Base-by-base conservation (phyloP, 495 filamentous ascomycete species). In the Daldinia concentrica region DNA sequence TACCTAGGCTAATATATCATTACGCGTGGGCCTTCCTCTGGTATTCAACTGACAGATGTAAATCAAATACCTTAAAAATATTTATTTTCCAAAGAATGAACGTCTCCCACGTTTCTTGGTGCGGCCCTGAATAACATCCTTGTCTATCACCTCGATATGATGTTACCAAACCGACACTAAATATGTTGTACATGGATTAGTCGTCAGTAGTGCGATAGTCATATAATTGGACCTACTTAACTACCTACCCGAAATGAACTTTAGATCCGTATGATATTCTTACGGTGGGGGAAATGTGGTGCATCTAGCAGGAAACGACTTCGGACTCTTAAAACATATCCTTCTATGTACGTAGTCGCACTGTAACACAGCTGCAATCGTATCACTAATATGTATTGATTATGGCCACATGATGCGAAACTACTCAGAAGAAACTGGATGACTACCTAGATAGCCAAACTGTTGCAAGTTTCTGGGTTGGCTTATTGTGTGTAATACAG, bases 351-450 rank as follows among this genome's bases (percentile, higher is more conserved):
- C n/a, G n/a, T n/a, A 59, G 37, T 62, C 48, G 58, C 26, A 36
- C 58, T 41, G 63, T 71, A 62, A 34, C 58, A 71, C 62, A 14
- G 14, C 57, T 34, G 58, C 54, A 4, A 51, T 41, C 30, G 61
- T 62, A 57, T 37, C 36, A 71, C 63, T 43, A 58, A 62, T n/a
- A 32, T 62, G 51, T 66, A 71, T 61, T 39, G 51, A 71, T 66
- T 65, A 36, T 24, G 26, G 51, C 24, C 39, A 62, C 52, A 71
- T 51, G 51, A 56, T 29, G 27, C 50, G 62, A 71, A 50, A 48
- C 41, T 57, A 58, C 24, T 51, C 12, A 1, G 14, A 24, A 55
- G 48, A 61, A 24, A 50, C 54, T 24, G 36, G 34, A 51, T 52
- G 17, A 56, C 34, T 17, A 14, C 2, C 1, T 4, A 24, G 17